These are phyloP conservation scores for Imleria badia DNA, from an alignment of 768 basidiomycete genomes.

Conservation along the genomic window DNA sequence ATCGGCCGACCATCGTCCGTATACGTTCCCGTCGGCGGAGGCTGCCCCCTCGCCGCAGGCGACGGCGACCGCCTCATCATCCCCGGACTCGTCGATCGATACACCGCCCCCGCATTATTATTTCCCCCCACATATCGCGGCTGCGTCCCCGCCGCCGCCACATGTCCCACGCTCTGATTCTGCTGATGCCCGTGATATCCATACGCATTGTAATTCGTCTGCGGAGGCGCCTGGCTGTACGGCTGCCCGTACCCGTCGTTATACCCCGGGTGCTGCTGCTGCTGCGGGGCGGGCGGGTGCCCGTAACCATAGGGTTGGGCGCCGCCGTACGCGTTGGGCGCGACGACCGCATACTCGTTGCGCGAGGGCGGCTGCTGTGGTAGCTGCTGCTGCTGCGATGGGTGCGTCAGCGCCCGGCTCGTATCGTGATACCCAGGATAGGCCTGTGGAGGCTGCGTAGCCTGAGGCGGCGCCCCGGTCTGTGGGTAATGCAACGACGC, in stretches of 20 bases:
- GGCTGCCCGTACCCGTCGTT: slow-evolving; percentile 11
- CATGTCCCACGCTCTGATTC: slow-evolving; percentile 25
- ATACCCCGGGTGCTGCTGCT: slow-evolving; percentile 22
- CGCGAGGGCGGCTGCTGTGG: slow-evolving; percentile 29
- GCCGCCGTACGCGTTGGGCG: slow-evolving; percentile 13
- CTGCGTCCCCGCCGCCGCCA: slow-evolving; percentile 34
- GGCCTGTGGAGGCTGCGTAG: slow-evolving; percentile 17
- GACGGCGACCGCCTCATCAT: slow-evolving; percentile 48
- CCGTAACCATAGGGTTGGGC: slow-evolving; percentile 17
- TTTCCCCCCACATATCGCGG: slow-evolving; percentile 23
- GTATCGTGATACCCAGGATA: slow-evolving; percentile 21
- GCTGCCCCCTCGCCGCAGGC: slow-evolving; percentile 38
- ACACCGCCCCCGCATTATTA: slow-evolving; percentile 22
- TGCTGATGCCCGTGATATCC: slow-evolving; percentile 8
- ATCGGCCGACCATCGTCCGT: slow-evolving; percentile 83
- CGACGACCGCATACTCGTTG: slow-evolving; percentile 16
- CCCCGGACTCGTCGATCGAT: slow-evolving; percentile 45
- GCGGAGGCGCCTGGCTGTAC: slow-evolving; percentile 18
- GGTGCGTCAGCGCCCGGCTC: slow-evolving; percentile 34
- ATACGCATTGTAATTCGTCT: slow-evolving; percentile 5
- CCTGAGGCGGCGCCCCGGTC: slow-evolving; percentile 1
- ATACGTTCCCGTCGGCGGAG: slow-evolving; percentile 66
- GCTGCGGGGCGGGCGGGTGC: slow-evolving; percentile 16
- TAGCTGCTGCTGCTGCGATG: slow-evolving; percentile 31
- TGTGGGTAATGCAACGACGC: slow-evolving; percentile 12